Percentiles rank a stretch among this genome's conserved stretches.
phyloP scores from a whole-genome alignment of 2,329 filamentous ascomycete genomes.

The Orbilia oligospora region DNA sequence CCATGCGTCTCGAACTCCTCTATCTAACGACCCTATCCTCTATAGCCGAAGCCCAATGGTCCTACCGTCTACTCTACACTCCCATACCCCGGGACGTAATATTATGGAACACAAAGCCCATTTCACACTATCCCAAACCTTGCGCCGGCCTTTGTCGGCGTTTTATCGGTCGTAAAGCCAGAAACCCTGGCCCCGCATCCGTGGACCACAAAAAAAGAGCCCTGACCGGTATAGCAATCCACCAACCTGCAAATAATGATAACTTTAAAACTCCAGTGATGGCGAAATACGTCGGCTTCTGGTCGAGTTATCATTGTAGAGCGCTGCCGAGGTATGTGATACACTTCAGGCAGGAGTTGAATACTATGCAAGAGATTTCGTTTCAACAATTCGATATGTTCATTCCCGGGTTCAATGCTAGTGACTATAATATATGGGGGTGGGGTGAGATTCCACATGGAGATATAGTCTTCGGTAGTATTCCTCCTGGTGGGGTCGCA shows the following conservation, averaged over 20 bases:
- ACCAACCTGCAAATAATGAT: background rate
- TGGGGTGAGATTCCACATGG: slow-evolving; percentile 32
- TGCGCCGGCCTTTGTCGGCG: background rate
- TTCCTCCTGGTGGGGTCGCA: background rate
- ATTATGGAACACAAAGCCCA: background rate
- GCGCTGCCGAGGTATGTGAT: slow-evolving; percentile 18
- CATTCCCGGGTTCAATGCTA: slow-evolving; percentile 6
- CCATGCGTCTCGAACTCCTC: background rate
- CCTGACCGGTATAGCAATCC: background rate
- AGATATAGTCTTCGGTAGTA: slow-evolving; percentile 2
- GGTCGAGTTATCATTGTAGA: slow-evolving; percentile 3
- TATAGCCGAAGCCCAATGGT: slow-evolving; percentile 2
- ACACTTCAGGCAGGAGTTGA: slow-evolving; percentile 2
- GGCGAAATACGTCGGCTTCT: slow-evolving; percentile 19
- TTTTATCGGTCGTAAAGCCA: background rate
- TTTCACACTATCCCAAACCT: background rate
- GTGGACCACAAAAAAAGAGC: background rate
- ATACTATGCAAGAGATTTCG: background rate
- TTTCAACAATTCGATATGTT: background rate
- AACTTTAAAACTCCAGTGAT: background rate
- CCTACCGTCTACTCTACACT: slow-evolving; percentile 5
- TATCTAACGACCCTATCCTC: background rate
- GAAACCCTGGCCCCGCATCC: background rate
- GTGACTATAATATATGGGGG: slow-evolving; percentile 19
- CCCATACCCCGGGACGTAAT: background rate